Evolutionary conservation across 805 yeast genomes (phyloP).

Genomic region (Torulaspora quercuum): DNA sequence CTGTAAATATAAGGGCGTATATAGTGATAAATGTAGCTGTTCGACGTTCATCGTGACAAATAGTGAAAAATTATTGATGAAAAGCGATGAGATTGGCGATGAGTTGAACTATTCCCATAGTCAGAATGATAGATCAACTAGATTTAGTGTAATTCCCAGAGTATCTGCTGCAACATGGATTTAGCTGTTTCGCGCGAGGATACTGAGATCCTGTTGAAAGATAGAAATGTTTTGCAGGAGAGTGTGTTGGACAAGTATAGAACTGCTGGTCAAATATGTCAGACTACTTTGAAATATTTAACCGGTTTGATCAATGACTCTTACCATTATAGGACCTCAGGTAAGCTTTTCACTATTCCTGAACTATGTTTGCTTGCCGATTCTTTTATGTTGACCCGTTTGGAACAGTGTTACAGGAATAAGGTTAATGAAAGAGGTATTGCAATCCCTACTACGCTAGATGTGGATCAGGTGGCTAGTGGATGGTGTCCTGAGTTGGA

Average conservation of each 20-base stretch:
- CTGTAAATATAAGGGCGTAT: background rate
- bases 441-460: conserved; percentile 86
- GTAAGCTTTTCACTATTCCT: conserved; percentile 48
- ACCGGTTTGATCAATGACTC: conserved; percentile 65
- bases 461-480: conserved; percentile 69
- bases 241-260: conserved; percentile 75
- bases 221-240: conserved; percentile 63
- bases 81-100: conserved; percentile 8
- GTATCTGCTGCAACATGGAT: conserved; percentile 56
- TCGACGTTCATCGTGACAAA: no score
- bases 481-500: conserved; percentile 88
- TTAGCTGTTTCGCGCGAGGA: conserved; percentile 73
- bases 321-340: conserved; percentile 50
- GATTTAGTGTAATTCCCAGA: no score
- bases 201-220: conserved; percentile 65
- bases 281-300: conserved; percentile 70
- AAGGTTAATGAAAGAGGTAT: conserved; percentile 84
- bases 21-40: conserved; percentile 3
- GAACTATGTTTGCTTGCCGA: conserved; percentile 85
- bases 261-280: conserved; percentile 84
- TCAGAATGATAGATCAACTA: no score
- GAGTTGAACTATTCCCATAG: conserved; percentile 11
- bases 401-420: conserved; percentile 56
- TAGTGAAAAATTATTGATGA: conserved; percentile 10
- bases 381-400: conserved; percentile 59